phyloP scores from a whole-genome alignment of 1,139 yeast species.

The Meyerozyma guilliermondii region DNA sequence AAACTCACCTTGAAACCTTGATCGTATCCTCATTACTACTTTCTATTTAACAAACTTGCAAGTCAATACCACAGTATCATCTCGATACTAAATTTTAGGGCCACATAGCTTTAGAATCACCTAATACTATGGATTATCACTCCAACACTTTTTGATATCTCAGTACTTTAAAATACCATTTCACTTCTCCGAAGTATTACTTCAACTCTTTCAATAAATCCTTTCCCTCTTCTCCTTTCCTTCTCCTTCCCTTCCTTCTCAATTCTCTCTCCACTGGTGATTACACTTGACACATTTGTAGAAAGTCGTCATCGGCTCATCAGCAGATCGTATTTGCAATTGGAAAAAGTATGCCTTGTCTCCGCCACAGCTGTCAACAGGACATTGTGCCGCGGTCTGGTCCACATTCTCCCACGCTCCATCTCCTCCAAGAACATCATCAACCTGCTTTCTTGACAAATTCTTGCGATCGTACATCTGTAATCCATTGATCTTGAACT shows the following conservation, averaged over 20 bases:
- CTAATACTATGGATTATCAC: too few relatives aligned
- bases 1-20: neutral
- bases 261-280: slow-evolving; percentile 96
- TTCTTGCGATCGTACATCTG: slow-evolving; percentile 82
- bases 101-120: too few relatives aligned
- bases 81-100: too few relatives aligned
- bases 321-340: slow-evolving; percentile 89
- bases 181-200: too few relatives aligned
- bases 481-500: slow-evolving; percentile 77
- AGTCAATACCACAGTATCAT: neutral
- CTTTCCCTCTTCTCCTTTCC: too few relatives aligned
- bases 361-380: slow-evolving; percentile 78
- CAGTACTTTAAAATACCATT: too few relatives aligned
- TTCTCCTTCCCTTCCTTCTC: too few relatives aligned
- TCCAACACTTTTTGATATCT: too few relatives aligned
- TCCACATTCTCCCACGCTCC: slow-evolving; percentile 99
- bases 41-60: too few relatives aligned
- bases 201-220: too few relatives aligned
- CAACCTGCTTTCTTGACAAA: slow-evolving; percentile 84
- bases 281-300: slow-evolving; percentile 91
- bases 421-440: slow-evolving; percentile 93
- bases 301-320: slow-evolving; percentile 94
- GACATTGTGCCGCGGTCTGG: slow-evolving; percentile 85
- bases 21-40: neutral
- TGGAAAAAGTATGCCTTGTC: slow-evolving; percentile 96